phyloP scores from a whole-genome alignment of 2,329 filamentous ascomycete species.

The Nemania bipapillata region DNA sequence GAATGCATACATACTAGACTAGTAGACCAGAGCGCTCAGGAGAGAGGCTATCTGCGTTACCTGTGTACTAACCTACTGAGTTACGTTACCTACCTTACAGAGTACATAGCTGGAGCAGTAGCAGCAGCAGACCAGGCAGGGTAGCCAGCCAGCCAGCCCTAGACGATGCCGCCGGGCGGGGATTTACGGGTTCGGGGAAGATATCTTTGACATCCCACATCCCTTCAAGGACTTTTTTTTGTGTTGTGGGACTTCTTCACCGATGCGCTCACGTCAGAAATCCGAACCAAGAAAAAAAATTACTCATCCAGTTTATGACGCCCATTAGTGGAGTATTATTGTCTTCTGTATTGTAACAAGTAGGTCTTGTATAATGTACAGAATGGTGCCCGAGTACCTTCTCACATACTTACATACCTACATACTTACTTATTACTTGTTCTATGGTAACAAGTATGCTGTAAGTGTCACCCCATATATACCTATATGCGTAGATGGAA shows the following conservation, averaged over 20 bases:
- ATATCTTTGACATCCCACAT: conserved; percentile 23
- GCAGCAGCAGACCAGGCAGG: background rate
- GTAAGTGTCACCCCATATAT: conserved; percentile 1
- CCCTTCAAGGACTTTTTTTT: conserved; percentile 21
- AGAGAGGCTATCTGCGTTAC: background rate
- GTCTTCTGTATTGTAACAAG: too few relatives aligned
- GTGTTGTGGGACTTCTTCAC: conserved; percentile 24
- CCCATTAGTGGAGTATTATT: conserved; percentile 16
- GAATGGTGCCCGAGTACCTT: too few relatives aligned
- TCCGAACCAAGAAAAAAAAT: conserved; percentile 16
- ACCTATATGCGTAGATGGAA: background rate
- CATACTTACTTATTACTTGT: too few relatives aligned
- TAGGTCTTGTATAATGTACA: too few relatives aligned
- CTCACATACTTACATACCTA: too few relatives aligned
- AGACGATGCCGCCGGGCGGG: conserved; percentile 18
- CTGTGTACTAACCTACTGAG: too few relatives aligned
- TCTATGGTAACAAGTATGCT: background rate
- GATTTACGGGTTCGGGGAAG: conserved; percentile 31
- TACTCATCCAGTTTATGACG: conserved; percentile 4
- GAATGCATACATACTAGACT: too few relatives aligned
- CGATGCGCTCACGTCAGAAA: conserved; percentile 37
- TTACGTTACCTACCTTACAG: background rate
- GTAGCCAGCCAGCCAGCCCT: background rate
- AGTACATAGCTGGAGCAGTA: too few relatives aligned
- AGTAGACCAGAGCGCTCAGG: background rate